Percentiles rank a stretch among this genome's conserved stretches.
phyloP scores from a whole-genome alignment of 768 basidiomycete genomes.

The Hericium alpestre region DNA sequence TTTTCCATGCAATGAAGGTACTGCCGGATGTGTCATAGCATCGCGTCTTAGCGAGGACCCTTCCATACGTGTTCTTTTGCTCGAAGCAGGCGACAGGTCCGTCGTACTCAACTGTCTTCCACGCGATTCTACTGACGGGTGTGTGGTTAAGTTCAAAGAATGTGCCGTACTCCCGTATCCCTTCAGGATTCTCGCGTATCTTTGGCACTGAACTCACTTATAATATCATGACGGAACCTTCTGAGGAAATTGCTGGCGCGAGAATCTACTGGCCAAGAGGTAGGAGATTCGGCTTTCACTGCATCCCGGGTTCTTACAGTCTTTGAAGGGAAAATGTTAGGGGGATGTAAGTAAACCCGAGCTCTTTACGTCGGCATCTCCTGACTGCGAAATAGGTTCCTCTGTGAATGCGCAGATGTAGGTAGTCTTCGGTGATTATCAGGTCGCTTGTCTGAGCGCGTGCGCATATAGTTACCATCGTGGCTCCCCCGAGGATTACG shows the following conservation, averaged over 20 bases:
- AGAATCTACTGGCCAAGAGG: constrained; percentile 59
- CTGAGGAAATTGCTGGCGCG: constrained; percentile 35
- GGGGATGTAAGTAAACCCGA: constrained; percentile 46
- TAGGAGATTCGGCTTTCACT: constrained; percentile 16
- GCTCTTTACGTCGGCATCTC: neutral
- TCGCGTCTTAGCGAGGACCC: constrained; percentile 49
- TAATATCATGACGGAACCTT: constrained; percentile 45
- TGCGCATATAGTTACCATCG: constrained; percentile 32
- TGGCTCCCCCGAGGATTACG: constrained; percentile 58
- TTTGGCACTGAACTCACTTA: constrained; percentile 41
- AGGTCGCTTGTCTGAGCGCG: neutral
- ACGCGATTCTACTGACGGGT: neutral
- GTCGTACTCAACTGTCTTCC: neutral
- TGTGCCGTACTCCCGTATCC: constrained; percentile 8
- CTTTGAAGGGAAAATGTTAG: constrained; percentile 48
- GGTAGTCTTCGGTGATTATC: neutral
- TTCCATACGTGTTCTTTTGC: constrained; percentile 38
- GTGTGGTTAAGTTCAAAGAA: constrained; percentile 2
- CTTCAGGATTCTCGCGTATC: constrained; percentile 19
- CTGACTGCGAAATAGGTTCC: constrained; percentile 31
- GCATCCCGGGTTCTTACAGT: neutral
- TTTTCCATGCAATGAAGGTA: constrained; percentile 27
- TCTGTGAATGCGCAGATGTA: constrained; percentile 53
- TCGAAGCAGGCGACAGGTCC: constrained; percentile 56
- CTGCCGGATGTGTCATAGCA: constrained; percentile 52